phyloP scores from a whole-genome alignment of 73 alveolate genomes.

The Tetrahymena thermophila region DNA sequence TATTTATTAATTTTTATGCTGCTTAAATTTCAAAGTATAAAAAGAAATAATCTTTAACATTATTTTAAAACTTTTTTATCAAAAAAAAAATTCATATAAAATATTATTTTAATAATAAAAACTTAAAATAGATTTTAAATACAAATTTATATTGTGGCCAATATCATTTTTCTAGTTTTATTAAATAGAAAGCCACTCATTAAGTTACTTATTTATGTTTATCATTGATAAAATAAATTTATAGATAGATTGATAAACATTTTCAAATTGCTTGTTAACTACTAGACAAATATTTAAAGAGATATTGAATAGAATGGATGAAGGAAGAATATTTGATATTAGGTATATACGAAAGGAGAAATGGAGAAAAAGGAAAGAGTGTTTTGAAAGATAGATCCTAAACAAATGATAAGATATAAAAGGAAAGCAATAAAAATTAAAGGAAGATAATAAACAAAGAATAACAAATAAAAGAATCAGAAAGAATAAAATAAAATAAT shows the following conservation, averaged over 20 bases:
- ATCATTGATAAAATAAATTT: too few relatives aligned
- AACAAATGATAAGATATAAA: neutral
- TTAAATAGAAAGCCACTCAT: neutral
- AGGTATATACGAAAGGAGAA: neutral
- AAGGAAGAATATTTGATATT: neutral
- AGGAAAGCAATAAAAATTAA: neutral
- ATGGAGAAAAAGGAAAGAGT: neutral
- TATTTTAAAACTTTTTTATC: too few relatives aligned
- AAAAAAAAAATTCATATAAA: too few relatives aligned
- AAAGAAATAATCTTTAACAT: too few relatives aligned
- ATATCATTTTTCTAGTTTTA: neutral
- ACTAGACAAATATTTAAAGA: neutral
- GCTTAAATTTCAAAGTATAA: too few relatives aligned
- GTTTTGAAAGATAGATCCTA: neutral
- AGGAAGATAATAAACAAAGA: neutral
- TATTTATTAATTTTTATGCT: too few relatives aligned
- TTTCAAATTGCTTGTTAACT: neutral
- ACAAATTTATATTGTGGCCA: too few relatives aligned
- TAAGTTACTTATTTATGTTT: neutral
- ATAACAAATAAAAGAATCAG: neutral
- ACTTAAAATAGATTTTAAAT: too few relatives aligned
- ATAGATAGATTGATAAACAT: neutral
- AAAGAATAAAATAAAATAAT: neutral
- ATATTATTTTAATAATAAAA: too few relatives aligned
- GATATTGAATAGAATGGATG: neutral